Conservation (phyloP, 2,329 filamentous ascomycete species). For the Alternaria infectoria region DNA sequence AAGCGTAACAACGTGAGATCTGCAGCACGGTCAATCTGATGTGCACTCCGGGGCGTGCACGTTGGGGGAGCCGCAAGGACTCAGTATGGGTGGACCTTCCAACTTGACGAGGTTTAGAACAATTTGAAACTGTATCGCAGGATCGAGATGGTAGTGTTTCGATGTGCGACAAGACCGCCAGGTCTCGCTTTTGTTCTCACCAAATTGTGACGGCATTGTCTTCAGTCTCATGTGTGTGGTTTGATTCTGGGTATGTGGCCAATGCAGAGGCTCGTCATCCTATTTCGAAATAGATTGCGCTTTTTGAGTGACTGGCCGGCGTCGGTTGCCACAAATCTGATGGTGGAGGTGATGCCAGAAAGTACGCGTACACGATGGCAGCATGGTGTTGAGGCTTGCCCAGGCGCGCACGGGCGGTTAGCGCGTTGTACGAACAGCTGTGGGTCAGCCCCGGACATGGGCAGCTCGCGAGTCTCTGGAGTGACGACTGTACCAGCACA, state of each 20-base stretch:
- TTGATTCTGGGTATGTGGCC: neutral
- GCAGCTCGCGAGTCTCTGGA: neutral
- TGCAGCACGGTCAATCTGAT: neutral
- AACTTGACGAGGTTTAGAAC: neutral
- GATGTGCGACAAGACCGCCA: neutral
- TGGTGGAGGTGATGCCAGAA: neutral
- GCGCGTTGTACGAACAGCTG: slow-evolving; percentile 2
- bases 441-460: neutral
- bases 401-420: slow-evolving; percentile 1
- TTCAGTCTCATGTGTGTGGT: neutral
- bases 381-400: slow-evolving; percentile 5
- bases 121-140: neutral
- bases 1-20: neutral
- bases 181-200: neutral
- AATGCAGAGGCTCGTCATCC: neutral
- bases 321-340: neutral
- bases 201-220: neutral
- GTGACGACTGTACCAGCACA: neutral
- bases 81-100: neutral
- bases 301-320: neutral
- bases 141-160: neutral
- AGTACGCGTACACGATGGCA: neutral
- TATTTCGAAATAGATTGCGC: neutral
- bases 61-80: neutral
- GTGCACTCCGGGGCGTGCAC: neutral